A percentile compares a stretch with the other conserved stretches of the same genome.
Conservation (phyloP, 2,329 filamentous ascomycete species). For the Trichophaea hybrida region DNA sequence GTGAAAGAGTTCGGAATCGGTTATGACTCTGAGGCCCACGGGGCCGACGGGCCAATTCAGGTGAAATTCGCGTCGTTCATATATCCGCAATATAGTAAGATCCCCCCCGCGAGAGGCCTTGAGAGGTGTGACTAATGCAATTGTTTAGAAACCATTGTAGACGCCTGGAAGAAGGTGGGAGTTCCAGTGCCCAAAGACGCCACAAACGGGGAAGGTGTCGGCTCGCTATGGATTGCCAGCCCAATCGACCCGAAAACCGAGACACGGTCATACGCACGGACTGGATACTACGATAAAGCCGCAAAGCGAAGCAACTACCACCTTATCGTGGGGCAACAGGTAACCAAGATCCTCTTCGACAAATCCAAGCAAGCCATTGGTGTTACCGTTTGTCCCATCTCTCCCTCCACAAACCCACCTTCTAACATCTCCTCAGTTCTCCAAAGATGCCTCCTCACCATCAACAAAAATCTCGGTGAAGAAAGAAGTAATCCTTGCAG, state of each 20-base stretch:
- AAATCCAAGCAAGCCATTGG: background rate
- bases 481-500: slow-evolving; percentile 21
- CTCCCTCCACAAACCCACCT: background rate
- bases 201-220: slow-evolving; percentile 30
- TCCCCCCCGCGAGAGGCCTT: background rate
- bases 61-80: background rate
- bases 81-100: slow-evolving; percentile 1
- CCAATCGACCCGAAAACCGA: slow-evolving; percentile 22
- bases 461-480: background rate
- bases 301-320: slow-evolving; percentile 30
- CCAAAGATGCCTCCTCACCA: background rate
- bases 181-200: slow-evolving; percentile 31
- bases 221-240: slow-evolving; percentile 30
- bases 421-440: background rate
- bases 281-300: slow-evolving; percentile 32
- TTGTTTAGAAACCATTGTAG: slow-evolving; percentile 28
- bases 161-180: slow-evolving; percentile 30
- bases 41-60: slow-evolving; percentile 11
- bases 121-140: background rate
- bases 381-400: background rate
- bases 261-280: background rate
- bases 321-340: slow-evolving; percentile 29
- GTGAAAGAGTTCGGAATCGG: slow-evolving; percentile 10
- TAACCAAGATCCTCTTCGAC: background rate
- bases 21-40: slow-evolving; percentile 11